Evolutionary conservation across 1,284 basidiomycete genomes (phyloP).

Genomic region (Microbotryum intermedium): DNA sequence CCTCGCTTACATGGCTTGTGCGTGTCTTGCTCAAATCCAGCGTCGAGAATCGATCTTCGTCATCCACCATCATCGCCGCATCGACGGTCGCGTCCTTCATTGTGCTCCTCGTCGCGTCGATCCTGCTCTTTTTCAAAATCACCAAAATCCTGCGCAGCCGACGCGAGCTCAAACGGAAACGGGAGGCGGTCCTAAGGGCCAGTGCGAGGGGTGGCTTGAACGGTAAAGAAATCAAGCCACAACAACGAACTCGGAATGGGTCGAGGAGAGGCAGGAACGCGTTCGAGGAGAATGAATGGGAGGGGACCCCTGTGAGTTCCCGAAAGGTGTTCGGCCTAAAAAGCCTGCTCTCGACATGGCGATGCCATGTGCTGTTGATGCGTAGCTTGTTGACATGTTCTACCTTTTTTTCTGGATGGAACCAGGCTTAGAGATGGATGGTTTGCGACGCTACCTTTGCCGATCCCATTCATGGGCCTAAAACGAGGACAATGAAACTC

Average conservation of each 20-base stretch:
- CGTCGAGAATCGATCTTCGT: neutral
- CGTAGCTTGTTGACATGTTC: no score
- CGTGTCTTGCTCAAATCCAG: no score
- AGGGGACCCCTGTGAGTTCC: neutral
- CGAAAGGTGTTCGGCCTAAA: no score
- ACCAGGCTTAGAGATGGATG: no score
- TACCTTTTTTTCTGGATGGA: no score
- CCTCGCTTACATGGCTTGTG: no score
- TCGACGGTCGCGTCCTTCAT: neutral
- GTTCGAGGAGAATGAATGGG: slow-evolving; percentile 1
- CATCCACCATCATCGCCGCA: neutral
- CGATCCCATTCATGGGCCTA: no score
- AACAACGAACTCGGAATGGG: neutral
- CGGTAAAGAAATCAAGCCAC: neutral
- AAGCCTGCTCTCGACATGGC: no score
- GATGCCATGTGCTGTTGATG: no score
- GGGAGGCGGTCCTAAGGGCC: neutral
- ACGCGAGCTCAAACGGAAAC: neutral
- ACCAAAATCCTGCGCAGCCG: neutral
- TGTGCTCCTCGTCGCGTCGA: neutral
- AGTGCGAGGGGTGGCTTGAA: neutral
- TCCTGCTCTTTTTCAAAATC: neutral
- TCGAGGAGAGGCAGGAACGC: slow-evolving; percentile 3
- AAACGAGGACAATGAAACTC: no score
- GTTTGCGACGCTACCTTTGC: no score